phyloP scores from a whole-genome alignment of 139 green algal species.

The Diplosphaera chodatii region DNA sequence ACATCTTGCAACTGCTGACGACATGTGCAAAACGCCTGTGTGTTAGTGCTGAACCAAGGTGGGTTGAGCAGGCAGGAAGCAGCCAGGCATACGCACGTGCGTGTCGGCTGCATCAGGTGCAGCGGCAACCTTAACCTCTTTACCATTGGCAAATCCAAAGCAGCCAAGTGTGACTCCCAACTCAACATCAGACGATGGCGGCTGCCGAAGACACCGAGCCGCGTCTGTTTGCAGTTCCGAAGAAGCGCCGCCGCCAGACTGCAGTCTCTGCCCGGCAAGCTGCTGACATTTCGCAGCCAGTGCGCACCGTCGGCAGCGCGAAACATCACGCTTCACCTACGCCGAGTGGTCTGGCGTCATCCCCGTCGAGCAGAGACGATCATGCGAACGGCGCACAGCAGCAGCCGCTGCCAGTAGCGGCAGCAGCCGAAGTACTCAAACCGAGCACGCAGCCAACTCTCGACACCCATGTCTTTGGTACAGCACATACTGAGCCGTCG shows the following conservation, averaged over 20 bases:
- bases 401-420: too few relatives aligned
- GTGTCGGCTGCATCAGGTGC: too few relatives aligned
- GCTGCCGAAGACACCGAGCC: not conserved
- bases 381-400: not conserved
- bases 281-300: too few relatives aligned
- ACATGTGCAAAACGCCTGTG: too few relatives aligned
- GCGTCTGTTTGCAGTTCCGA: not conserved
- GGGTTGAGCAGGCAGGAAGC: too few relatives aligned
- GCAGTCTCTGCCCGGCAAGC: not conserved
- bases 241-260: not conserved
- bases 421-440: too few relatives aligned
- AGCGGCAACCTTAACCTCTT: too few relatives aligned
- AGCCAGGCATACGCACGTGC: too few relatives aligned
- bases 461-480: not conserved
- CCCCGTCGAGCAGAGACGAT: too few relatives aligned
- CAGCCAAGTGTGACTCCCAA: not conserved
- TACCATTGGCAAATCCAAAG: not conserved
- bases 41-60: too few relatives aligned
- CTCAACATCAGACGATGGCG: not conserved
- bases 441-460: too few relatives aligned
- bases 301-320: not conserved
- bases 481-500: not conserved
- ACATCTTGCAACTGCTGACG: too few relatives aligned
- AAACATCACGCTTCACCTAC: not conserved
- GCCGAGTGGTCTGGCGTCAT: not conserved